Evolutionary conservation across 169 alveolate species (phyloP), one percentile per base, ranked within the genome.

Genomic region (Eimeria falciformis): DNA sequence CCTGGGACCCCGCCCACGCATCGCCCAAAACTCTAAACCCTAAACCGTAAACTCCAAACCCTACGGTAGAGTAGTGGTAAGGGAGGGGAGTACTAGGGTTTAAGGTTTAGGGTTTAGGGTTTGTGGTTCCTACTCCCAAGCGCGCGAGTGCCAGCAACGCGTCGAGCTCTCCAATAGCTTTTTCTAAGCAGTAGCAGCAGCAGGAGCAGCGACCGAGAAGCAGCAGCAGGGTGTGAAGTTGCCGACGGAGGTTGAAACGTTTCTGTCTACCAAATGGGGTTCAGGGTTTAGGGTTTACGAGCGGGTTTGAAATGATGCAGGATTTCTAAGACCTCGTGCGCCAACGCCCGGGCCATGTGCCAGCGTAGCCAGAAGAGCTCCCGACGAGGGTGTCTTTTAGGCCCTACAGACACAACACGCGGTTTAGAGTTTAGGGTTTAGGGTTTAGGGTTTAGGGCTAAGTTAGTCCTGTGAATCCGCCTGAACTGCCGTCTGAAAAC

Each of bases 1-100:
- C 81, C 81, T 69, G 81, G n/a, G n/a, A n/a, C n/a, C n/a, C n/a
- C n/a, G n/a, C n/a, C n/a, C n/a, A n/a, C n/a, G n/a, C n/a, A n/a
- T n/a, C n/a, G 45, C 56, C 56, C 82, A n/a, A 71, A 71, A 37
- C 62, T 58, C 83, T 71, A 71, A 71, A 71, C 83, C 83, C 58
- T 33, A 71, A 71, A 40, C 58, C 40, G 62, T 71, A 17, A 33
- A 68, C n/a, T 12, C 71, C 23, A 12, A 14, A 71, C 71, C 37
- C 43, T 25, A 66, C n/a, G 71, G 45, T 12, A 18, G 2, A 1
- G 5, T 2, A 71, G n/a, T 3, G 6, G 5, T 2, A 3, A 11
- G 40, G 56, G n/a, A 9, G 29, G 12, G 23, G n/a, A 5, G 25
- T 27, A 9, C 9, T 12, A 29, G 5, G 12, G 55, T 12, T 29